These are phyloP conservation scores for Boletus patriciae DNA, from an alignment of 768 basidiomycete species.

Conservation along the genomic window DNA sequence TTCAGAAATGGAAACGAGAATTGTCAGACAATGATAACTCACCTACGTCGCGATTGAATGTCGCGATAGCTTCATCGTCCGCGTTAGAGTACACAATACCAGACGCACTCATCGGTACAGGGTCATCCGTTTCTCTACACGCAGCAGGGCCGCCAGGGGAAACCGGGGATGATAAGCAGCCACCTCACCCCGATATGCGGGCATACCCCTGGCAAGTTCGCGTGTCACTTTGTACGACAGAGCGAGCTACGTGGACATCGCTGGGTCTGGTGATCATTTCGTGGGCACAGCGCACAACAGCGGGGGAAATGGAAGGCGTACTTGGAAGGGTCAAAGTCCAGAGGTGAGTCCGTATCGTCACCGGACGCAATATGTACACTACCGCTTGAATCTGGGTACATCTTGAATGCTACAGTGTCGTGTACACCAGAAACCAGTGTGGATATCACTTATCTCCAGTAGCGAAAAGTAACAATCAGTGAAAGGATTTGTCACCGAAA, in stretches of 20 bases:
- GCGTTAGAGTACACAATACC: constrained; percentile 35
- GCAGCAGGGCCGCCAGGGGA: constrained; percentile 27
- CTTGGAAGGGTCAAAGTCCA: constrained; percentile 48
- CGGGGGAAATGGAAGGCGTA: constrained; percentile 21
- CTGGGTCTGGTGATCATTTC: constrained; percentile 8
- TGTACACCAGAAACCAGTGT: no score
- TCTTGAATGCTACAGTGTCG: constrained; percentile 17
- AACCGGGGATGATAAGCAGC: constrained; percentile 30
- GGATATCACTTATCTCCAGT: no score
- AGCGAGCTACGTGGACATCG: background rate
- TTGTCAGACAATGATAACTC: background rate
- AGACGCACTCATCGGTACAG: constrained; percentile 28
- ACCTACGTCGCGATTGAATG: constrained; percentile 23
- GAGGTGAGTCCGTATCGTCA: constrained; percentile 40
- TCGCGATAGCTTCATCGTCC: constrained; percentile 36
- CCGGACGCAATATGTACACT: constrained; percentile 48
- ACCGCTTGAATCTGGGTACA: constrained; percentile 49
- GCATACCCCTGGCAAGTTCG: constrained; percentile 57
- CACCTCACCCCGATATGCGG: constrained; percentile 26
- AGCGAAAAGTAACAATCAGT: no score
- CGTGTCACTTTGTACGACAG: constrained; percentile 55
- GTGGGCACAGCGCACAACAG: background rate
- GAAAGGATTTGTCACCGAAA: no score
- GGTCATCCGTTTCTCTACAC: constrained; percentile 15
- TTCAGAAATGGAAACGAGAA: no score